Base-by-base conservation (phyloP, 768 basidiomycete species). In the Scleroderma citrinum region DNA sequence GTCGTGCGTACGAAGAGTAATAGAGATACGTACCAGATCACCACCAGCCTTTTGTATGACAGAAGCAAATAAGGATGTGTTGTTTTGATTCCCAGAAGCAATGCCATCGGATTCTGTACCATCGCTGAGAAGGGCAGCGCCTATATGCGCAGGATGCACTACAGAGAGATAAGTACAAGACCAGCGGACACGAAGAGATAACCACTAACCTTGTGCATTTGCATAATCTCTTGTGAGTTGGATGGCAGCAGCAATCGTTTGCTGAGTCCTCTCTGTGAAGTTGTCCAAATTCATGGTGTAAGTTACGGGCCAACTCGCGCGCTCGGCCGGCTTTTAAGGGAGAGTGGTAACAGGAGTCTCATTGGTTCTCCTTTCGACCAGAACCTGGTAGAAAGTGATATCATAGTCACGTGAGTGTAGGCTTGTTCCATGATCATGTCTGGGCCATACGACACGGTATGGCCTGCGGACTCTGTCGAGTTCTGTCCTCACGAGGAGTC, bases 391-490 rank as follows among this genome's bases (percentile, higher is more conserved):
- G 52, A 50, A 53, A 13, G 31, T 32, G 35, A 21, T 35, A 20
- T 11, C 16, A 46, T 30, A 4, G 35, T 50, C 37, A 49, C 17
- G 24, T 41, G 37, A 41, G 21, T 1, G 1, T 20, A 23, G 10
- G 5, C 37, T 16, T 43, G 7, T 32, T 13, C 13, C 31, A 26
- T 42, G 21, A 5, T 14, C 23, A 26, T 20, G 23, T 42, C 24
- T 8, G 24, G 26, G 40, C 16, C 37, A 51, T 59, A 76, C 56
- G 81, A 91, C 65, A 95, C 92, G 1, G 66, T 71, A n/a, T 84
- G 80, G 59, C 92, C 92, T 10, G 93, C 92, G 19, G 93, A 96
- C 66, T 82, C 87, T 11, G 76, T 92, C 47, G 96, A 98, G 59
- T 97, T 93, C 63, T 93, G 90, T 56, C 94, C 93, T 5, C 77